Base-by-base conservation (phyloP, 2,329 filamentous ascomycete species). In the Didymella pinodella region DNA sequence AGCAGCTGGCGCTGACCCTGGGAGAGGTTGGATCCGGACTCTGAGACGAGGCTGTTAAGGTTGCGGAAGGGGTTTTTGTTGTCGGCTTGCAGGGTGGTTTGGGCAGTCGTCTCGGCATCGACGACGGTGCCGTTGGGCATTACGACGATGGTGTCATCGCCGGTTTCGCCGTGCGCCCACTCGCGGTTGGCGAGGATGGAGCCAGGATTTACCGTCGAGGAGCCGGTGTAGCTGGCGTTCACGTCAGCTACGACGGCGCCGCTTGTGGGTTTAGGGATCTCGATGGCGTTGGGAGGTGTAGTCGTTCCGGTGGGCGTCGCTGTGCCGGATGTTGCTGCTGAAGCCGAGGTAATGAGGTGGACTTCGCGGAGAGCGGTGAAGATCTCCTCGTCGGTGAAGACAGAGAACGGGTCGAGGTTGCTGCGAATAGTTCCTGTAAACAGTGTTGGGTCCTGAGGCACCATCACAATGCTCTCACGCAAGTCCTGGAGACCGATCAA, bases 61-160 rank as follows among this genome's bases (percentile, higher is more conserved):
- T 97, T 93, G 44, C 90, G 83, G 85, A 99, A 98, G 58, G 97
- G 82, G 76, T 98, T 99, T 80, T 96, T 97, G 84, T 99, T 99
- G 54, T 91, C 89, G 16, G 85, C 77, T 8, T 85, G 69, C 43
- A 71, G 66, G 51, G 74, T 61, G 57, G 76, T 68, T 5, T n/a
- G 28, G 57, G 69, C 57, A 43, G 67, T 59, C 11, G 52, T 57
- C n/a, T 61, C 63, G 45, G 63, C 59, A 25, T 74, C 77, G 25
- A 75, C 68, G 4, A 72, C 68, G 16, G 59, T 66, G 31, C 68
- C 68, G n/a, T 68, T 65, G 4, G 74, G 71, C 55, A 75, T 70
- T 28, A 66, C 65, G 8, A 75, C 57, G n/a, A 75, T 62, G 1
- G 73, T 71, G 43, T 73, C 73, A 29, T 75, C 68, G 18, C 57